These are phyloP conservation scores for Dactylellina cionopaga DNA, from an alignment of 2,329 filamentous ascomycete species.

Conservation along the genomic window DNA sequence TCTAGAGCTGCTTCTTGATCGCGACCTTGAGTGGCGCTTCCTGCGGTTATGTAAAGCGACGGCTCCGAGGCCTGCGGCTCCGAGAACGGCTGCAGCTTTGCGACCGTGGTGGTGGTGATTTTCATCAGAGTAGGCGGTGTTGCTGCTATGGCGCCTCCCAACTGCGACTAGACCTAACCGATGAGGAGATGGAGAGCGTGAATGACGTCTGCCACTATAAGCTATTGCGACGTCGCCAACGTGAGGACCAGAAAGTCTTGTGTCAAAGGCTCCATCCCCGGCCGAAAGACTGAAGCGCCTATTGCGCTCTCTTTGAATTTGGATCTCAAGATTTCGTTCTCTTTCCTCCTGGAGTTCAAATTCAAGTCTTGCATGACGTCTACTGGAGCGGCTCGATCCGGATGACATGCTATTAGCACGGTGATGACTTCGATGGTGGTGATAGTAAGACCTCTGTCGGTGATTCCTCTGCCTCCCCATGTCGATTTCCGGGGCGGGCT, in stretches of 20 bases:
- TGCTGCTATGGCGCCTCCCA: constrained; percentile 46
- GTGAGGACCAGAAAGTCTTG: constrained; percentile 40
- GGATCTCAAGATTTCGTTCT: constrained; percentile 47
- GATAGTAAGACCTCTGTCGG: constrained; percentile 46
- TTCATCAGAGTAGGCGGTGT: constrained; percentile 33
- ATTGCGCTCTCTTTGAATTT: constrained; percentile 46
- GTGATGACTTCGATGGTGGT: constrained; percentile 50
- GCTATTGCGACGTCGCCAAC: constrained; percentile 45
- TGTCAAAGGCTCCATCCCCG: constrained; percentile 36
- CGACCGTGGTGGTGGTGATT: constrained; percentile 43
- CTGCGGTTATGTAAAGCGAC: constrained; percentile 35
- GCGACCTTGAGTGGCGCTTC: constrained; percentile 25
- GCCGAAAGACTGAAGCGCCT: constrained; percentile 50
- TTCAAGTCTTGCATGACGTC: constrained; percentile 38
- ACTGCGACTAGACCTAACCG: constrained; percentile 29
- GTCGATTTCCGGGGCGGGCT: constrained; percentile 32
- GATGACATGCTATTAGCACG: constrained; percentile 40
- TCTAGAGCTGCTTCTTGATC: constrained; percentile 43
- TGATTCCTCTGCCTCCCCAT: constrained; percentile 43
- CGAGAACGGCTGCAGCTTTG: constrained; percentile 29
- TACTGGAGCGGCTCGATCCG: constrained; percentile 44
- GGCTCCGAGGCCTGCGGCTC: constrained; percentile 42
- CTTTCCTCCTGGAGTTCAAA: constrained; percentile 44
- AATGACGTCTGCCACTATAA: constrained; percentile 32
- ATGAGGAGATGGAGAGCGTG: constrained; percentile 44